Evolutionary conservation across 345 rosid species (phyloP), one percentile per base, ranked within the genome.

Genomic region (Sonneratia caseolaris): DNA sequence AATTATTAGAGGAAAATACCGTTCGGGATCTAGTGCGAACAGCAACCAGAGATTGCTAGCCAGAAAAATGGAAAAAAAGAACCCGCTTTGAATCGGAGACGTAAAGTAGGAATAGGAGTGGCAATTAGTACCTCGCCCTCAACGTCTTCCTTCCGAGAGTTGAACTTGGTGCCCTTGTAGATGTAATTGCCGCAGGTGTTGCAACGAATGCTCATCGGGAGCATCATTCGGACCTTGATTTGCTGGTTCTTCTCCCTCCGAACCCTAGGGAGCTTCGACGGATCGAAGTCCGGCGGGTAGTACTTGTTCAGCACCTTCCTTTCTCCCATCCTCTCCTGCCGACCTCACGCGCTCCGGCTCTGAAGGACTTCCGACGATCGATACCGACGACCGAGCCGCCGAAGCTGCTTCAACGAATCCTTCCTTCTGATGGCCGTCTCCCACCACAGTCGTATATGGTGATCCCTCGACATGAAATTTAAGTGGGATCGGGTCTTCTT

Each of bases 191-290:
- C 97, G 70, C 97, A 90, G 13, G 96, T 90, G 49, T 82, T 76
- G 82, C 98, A 95, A 9, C 96, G 91, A 21, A 95, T 93, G 79
- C 99, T 95, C 99, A 95, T 95, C 0, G 97, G 97, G 82, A 92
- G 92, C 98, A 90, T 95, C 97, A 92, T 92, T 11, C 98, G 89
- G 38, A 92, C 87, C 82, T 95, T 95, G 65, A 92, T 92, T 77
- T 95, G 99, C 71, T 83, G 93, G 59, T 95, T 90, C 86, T 89
- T 92, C 0, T 95, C 96, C 65, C 92, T 81, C 69, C 90, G 79
- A 66, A 75, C 77, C 81, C 97, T 81, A 0, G 91, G 96, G 57
- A 95, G 83, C 87, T 88, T 92, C 64, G 91, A 67, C 8, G 97
- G 99, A 47, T 95, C 97, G 73, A 95, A 95, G 70, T 95, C 99